These are phyloP conservation scores for Solanum piurae DNA, from an alignment of 257 asterid genomes.

Conservation along the genomic window DNA sequence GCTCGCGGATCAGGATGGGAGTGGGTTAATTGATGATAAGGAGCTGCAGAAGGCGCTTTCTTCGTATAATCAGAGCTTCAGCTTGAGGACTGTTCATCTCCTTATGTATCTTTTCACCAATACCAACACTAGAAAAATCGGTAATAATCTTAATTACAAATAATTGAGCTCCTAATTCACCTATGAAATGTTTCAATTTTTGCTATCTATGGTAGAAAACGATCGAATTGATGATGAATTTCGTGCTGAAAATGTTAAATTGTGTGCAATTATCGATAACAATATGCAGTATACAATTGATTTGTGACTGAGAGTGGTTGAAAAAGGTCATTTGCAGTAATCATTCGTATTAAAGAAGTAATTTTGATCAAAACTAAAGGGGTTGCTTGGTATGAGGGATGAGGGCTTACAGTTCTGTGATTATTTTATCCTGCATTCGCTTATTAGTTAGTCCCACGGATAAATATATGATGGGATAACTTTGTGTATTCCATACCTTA, in stretches of 20 bases:
- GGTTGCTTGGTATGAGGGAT: neutral
- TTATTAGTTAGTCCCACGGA: neutral
- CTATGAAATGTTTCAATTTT: neutral
- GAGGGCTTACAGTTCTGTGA: neutral
- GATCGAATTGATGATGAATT: neutral
- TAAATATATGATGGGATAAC: too few species aligned
- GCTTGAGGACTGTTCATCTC: slow-evolving; percentile 87
- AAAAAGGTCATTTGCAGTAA: neutral
- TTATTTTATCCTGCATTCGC: neutral
- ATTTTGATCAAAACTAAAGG: neutral
- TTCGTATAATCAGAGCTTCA: slow-evolving; percentile 66
- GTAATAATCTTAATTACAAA: slow-evolving; percentile 19
- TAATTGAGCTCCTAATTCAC: neutral
- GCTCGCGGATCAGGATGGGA: slow-evolving; percentile 84
- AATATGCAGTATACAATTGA: neutral
- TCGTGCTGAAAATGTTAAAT: neutral
- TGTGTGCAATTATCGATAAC: neutral
- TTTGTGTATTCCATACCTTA: neutral
- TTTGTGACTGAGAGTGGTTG: neutral
- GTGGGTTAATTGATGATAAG: slow-evolving; percentile 88
- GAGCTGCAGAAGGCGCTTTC: slow-evolving; percentile 91
- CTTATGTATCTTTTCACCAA: slow-evolving; percentile 87
- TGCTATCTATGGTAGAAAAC: neutral
- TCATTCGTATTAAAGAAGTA: neutral
- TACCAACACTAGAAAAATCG: slow-evolving; percentile 61